Percentiles rank a stretch among this genome's conserved stretches.
Evolutionary conservation across 768 basidiomycete genomes (phyloP).

Genomic region (Astraeus odoratus): DNA sequence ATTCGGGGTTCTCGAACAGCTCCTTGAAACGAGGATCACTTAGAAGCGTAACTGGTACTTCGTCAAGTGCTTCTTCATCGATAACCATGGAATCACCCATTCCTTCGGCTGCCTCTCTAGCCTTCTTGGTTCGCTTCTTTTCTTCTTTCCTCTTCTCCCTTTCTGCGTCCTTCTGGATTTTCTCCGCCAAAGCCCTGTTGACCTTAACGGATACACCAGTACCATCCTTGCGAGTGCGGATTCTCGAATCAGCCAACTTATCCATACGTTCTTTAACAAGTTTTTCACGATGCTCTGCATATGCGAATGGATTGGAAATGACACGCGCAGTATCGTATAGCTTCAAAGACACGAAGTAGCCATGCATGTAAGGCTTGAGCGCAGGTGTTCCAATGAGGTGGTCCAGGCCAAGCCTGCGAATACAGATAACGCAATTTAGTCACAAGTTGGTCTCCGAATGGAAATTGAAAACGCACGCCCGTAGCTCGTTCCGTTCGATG

Average conservation of each 20-base stretch:
- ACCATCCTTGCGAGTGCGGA: conserved; percentile 67
- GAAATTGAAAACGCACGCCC: conserved; percentile 47
- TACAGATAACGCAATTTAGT: neutral
- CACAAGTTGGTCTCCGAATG: neutral
- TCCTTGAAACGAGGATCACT: conserved; percentile 85
- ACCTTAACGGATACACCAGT: conserved; percentile 28
- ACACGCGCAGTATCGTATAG: conserved; percentile 93
- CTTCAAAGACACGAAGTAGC: conserved; percentile 94
- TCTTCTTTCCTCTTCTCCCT: conserved; percentile 49
- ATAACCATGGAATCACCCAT: conserved; percentile 28
- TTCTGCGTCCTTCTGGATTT: conserved; percentile 62
- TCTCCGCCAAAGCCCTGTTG: conserved; percentile 83
- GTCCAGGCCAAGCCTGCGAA: conserved; percentile 77
- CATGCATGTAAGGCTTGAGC: conserved; percentile 99
- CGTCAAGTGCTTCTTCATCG: conserved; percentile 19
- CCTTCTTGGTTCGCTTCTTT: conserved; percentile 42
- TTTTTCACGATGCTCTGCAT: conserved; percentile 89
- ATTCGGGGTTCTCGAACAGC: conserved; percentile 88
- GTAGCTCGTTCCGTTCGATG: conserved; percentile 79
- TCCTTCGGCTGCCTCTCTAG: conserved; percentile 30
- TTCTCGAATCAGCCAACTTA: conserved; percentile 88
- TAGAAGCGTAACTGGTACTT: conserved; percentile 44
- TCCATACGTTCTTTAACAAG: conserved; percentile 85
- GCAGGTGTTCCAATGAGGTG: conserved; percentile 92
- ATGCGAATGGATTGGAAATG: conserved; percentile 94